phyloP scores from a whole-genome alignment of 192 early-diverging fungal genomes.

The Linnemannia hyalina region DNA sequence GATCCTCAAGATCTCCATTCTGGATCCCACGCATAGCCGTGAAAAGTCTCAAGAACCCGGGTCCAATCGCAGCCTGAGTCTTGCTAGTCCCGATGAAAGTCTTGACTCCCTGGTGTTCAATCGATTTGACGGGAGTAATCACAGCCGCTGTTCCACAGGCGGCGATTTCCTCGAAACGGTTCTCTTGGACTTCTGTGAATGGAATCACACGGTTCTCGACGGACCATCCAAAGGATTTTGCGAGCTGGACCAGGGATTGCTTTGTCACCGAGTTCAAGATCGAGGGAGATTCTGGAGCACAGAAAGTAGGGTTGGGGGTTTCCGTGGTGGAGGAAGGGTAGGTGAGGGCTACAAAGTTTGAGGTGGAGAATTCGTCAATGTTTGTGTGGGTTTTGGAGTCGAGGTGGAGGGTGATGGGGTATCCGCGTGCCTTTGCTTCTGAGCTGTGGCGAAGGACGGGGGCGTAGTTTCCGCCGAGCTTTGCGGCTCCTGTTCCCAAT shows the following conservation, averaged over 20 bases:
- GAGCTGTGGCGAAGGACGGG: slow-evolving; percentile 70
- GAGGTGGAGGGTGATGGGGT: slow-evolving; percentile 78
- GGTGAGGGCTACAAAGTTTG: slow-evolving; percentile 81
- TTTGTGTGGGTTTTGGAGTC: slow-evolving; percentile 72
- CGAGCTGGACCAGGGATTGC: slow-evolving; percentile 71
- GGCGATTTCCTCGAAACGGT: slow-evolving; percentile 75
- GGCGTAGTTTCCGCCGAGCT: slow-evolving; percentile 84
- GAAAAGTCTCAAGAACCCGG: slow-evolving; percentile 69
- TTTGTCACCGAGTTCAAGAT: slow-evolving; percentile 80
- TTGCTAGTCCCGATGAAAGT: slow-evolving; percentile 59
- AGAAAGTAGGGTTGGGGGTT: slow-evolving; percentile 64
- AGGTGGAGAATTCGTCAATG: slow-evolving; percentile 84
- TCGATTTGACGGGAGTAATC: slow-evolving; percentile 77
- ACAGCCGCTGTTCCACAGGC: slow-evolving; percentile 84
- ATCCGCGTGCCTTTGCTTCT: slow-evolving; percentile 73
- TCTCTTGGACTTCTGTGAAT: slow-evolving; percentile 68
- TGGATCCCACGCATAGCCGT: slow-evolving; percentile 75
- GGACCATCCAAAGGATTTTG: slow-evolving; percentile 72
- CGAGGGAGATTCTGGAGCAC: slow-evolving; percentile 73
- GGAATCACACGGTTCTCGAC: slow-evolving; percentile 67
- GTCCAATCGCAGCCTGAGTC: slow-evolving; percentile 60
- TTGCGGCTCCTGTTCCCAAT: slow-evolving; percentile 70
- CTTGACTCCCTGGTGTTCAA: slow-evolving; percentile 67
- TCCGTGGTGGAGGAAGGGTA: slow-evolving; percentile 65
- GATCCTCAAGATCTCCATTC: slow-evolving; percentile 70